These are phyloP conservation scores for Luzula sylvatica DNA, from an alignment of 176 grass and related monocot species.

Conservation along the genomic window DNA sequence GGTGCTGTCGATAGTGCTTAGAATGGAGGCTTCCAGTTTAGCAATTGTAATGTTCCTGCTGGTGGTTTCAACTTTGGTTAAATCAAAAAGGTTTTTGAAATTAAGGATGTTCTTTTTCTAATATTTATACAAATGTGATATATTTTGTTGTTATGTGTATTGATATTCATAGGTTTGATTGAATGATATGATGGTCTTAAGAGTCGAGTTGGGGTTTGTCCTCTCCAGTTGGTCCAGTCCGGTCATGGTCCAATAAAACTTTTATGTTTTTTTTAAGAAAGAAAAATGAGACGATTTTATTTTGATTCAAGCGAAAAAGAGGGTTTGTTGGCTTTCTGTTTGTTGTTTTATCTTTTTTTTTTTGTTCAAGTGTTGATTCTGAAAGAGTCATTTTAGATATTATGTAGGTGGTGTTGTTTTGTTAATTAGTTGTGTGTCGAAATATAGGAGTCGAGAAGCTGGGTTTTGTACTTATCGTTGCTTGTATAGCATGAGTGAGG, in stretches of 20 bases:
- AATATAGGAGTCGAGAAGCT: slow-evolving; percentile 19
- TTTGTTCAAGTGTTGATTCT: background rate
- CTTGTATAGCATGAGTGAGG: slow-evolving; percentile 24
- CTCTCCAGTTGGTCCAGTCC: slow-evolving; percentile 13
- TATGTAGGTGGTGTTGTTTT: slow-evolving; percentile 10
- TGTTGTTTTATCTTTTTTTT: background rate
- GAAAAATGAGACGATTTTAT: slow-evolving; percentile 6
- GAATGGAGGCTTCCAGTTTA: slow-evolving; percentile 49
- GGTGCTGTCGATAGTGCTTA: slow-evolving; percentile 30
- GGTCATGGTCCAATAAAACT: slow-evolving; percentile 19
- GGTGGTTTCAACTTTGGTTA: slow-evolving; percentile 68
- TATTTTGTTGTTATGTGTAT: slow-evolving; percentile 11
- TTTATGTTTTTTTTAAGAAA: slow-evolving; percentile 5
- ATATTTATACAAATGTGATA: background rate
- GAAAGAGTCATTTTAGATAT: background rate
- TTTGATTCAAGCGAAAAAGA: slow-evolving; percentile 13
- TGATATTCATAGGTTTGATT: background rate
- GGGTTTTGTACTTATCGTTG: background rate
- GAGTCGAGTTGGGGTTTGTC: slow-evolving; percentile 22
- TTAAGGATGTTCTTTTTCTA: background rate
- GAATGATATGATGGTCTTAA: background rate
- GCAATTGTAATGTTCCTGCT: slow-evolving; percentile 32
- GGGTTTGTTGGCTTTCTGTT: slow-evolving; percentile 12
- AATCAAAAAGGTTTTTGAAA: slow-evolving; percentile 15
- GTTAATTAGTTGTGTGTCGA: slow-evolving; percentile 7